These are phyloP conservation scores for Aspergillus fijiensis DNA, from an alignment of 2,329 filamentous ascomycete species.

Conservation along the genomic window DNA sequence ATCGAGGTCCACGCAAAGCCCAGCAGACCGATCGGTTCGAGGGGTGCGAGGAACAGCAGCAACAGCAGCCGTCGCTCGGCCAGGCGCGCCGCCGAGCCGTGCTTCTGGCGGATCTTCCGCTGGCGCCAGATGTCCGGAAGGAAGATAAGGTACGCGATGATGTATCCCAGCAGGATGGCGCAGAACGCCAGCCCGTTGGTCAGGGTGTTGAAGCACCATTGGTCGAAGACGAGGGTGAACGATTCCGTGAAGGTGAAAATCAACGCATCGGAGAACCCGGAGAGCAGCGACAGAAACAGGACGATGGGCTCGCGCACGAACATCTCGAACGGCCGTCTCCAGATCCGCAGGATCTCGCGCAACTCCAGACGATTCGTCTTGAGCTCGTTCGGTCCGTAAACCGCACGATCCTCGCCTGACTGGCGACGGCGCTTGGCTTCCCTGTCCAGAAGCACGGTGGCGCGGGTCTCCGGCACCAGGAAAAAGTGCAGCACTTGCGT, in stretches of 20 bases:
- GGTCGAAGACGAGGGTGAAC: slow-evolving; percentile 58
- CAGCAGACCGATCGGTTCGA: slow-evolving; percentile 60
- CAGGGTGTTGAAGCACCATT: slow-evolving; percentile 58
- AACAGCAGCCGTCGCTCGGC: slow-evolving; percentile 64
- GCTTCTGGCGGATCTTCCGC: slow-evolving; percentile 47
- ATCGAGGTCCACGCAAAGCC: slow-evolving; percentile 62
- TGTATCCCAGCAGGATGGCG: slow-evolving; percentile 58
- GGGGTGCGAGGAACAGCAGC: slow-evolving; percentile 60
- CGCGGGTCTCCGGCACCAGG: slow-evolving; percentile 74
- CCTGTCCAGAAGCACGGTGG: slow-evolving; percentile 72
- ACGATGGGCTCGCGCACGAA: slow-evolving; percentile 67
- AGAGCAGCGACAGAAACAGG: slow-evolving; percentile 58
- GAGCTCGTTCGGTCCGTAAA: slow-evolving; percentile 73
- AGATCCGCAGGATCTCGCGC: slow-evolving; percentile 57
- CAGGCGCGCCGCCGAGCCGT: slow-evolving; percentile 57
- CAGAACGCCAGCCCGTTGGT: slow-evolving; percentile 55
- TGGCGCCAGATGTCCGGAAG: slow-evolving; percentile 55
- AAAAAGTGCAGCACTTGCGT: slow-evolving; percentile 67
- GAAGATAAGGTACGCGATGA: slow-evolving; percentile 58
- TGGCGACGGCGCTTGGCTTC: slow-evolving; percentile 74
- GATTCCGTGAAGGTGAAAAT: slow-evolving; percentile 68
- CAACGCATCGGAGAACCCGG: slow-evolving; percentile 63
- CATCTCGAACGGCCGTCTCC: slow-evolving; percentile 63
- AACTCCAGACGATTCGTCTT: slow-evolving; percentile 56
- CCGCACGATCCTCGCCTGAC: slow-evolving; percentile 56